phyloP scores from a whole-genome alignment of 2,329 filamentous ascomycete species.

The Ilyonectria robusta region DNA sequence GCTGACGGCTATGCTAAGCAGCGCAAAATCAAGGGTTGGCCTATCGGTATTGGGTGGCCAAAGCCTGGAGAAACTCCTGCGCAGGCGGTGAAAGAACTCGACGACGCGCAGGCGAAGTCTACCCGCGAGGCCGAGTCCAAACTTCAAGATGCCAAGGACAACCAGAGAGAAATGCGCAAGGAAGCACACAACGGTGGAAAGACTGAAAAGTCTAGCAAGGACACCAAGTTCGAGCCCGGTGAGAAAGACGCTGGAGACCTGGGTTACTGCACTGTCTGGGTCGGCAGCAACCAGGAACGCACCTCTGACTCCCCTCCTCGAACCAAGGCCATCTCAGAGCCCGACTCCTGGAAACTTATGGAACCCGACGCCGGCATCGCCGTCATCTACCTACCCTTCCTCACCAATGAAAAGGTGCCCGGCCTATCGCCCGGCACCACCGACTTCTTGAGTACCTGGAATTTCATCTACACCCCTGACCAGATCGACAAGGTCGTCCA shows the following conservation, averaged over 20 bases:
- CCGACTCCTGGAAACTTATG: constrained; percentile 76
- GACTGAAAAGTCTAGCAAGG: constrained; percentile 43
- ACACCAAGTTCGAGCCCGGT: constrained; percentile 58
- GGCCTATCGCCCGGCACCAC: constrained; percentile 86
- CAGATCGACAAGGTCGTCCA: constrained; percentile 89
- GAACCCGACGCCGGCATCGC: constrained; percentile 86
- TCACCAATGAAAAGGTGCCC: constrained; percentile 84
- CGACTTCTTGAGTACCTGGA: constrained; percentile 97
- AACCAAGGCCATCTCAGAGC: constrained; percentile 70
- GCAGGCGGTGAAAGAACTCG: constrained; percentile 75
- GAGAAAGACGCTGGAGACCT: constrained; percentile 72
- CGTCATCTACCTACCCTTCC: constrained; percentile 90
- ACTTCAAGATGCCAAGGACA: constrained; percentile 70
- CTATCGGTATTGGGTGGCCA: constrained; percentile 94
- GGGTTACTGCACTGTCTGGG: constrained; percentile 95
- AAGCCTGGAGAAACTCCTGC: constrained; percentile 70
- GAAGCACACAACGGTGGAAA: constrained; percentile 45
- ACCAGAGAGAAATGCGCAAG: constrained; percentile 55
- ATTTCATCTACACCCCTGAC: constrained; percentile 94
- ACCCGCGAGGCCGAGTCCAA: constrained; percentile 74
- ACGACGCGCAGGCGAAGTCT: constrained; percentile 73
- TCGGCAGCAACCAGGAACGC: constrained; percentile 85
- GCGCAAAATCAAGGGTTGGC: constrained; percentile 94
- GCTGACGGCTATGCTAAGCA: constrained; percentile 94
- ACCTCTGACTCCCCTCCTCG: constrained; percentile 66